Base-by-base conservation (phyloP, 2,329 filamentous ascomycete species). In the Claviceps spartinae region DNA sequence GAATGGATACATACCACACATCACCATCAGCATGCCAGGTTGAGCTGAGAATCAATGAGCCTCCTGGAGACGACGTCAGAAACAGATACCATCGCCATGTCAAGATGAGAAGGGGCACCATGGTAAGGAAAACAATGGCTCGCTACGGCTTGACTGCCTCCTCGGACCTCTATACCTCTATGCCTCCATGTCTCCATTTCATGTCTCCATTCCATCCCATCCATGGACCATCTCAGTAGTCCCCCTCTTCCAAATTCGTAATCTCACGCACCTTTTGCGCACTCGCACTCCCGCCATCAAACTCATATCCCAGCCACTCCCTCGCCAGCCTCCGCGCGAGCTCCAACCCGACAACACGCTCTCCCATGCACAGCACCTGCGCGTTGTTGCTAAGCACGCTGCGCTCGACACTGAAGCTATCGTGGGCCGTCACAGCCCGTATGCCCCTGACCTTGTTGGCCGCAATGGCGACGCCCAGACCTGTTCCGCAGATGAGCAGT, bases 381-480 rank as follows among this genome's bases (percentile, higher is more conserved):
- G 87, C 86, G 65, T 94, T 83, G 67, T 94, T 94, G 70, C 84
- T 88, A 61, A 91, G 69, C 11, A 94, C 78, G 20, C 85, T 82
- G 48, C 87, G 72, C 75, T 94, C 88, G 5, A 94, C 86, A 52
- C 78, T 83, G 72, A 90, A 95, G 58, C 82, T 83, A 65, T 94
- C 88, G 66, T 95, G 88, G 1, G 88, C 88, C 5, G 88, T 94
- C 18, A 94, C 88, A n/a, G 88, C 88, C 24, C 88, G 75, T 55
- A 94, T 81, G 5, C 88, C 88, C 52, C 82, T 83, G 57, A 94
- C 81, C 68, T 94, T 94, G 75, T 94, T 94, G 58, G 88, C 88
- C n/a, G 80, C 72, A 64, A 94, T 94, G 60, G 88, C 88, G 7
- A 95, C 88, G 20, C 88, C 88, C 7, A 95, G 77, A 0, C 88